Evolutionary conservation across 1,284 basidiomycete species (phyloP).

Genomic region (Porodaedalea pini): DNA sequence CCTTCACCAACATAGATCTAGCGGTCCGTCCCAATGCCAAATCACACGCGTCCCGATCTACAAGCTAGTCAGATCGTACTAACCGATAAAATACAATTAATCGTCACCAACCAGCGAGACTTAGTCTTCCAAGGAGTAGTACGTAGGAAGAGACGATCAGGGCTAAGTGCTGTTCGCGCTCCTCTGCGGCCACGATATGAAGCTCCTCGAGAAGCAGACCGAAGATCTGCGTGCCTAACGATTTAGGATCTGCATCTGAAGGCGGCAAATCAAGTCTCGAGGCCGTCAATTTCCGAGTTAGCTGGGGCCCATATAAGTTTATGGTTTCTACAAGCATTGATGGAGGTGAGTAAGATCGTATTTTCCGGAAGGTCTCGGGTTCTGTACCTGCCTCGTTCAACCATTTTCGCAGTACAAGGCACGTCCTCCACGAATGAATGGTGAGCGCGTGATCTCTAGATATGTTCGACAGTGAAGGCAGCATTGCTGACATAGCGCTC

Average conservation of each 20-base stretch:
- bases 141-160: conserved; percentile 38
- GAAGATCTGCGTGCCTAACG: conserved; percentile 6
- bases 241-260: background rate
- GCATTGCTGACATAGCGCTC: background rate
- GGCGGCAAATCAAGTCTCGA: background rate
- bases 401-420: conserved; percentile 11
- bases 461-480: background rate
- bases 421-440: conserved; percentile 9
- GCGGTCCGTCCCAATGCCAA: background rate
- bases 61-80: background rate
- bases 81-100: background rate
- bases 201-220: conserved; percentile 15
- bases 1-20: conserved; percentile 1
- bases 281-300: background rate
- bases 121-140: conserved; percentile 28
- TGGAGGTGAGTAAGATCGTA: background rate
- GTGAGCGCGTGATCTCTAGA: background rate
- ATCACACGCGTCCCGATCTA: conserved; percentile 8
- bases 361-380: background rate
- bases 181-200: background rate
- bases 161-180: conserved; percentile 26
- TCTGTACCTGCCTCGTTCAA: background rate
- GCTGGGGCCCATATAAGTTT: background rate
- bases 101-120: conserved; percentile 29
- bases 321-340: background rate